These are phyloP conservation scores for Dioszegia hungarica DNA, from an alignment of 768 basidiomycete genomes.

Conservation along the genomic window DNA sequence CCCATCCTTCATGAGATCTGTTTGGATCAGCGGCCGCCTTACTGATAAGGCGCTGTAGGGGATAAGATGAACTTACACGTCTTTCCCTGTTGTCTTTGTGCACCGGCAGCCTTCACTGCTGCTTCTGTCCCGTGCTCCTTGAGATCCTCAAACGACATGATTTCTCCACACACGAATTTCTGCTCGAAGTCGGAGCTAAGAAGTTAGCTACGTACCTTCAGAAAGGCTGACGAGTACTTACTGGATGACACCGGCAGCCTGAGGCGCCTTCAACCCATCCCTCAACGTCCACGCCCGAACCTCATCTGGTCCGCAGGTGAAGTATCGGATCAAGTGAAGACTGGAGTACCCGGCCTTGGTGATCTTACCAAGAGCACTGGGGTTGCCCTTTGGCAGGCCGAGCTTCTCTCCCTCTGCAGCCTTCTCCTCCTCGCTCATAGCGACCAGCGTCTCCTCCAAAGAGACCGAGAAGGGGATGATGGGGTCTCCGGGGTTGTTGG, in stretches of 20 bases:
- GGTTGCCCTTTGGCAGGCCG: constrained; percentile 56
- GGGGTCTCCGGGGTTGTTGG: constrained; percentile 89
- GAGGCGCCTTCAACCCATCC: constrained; percentile 87
- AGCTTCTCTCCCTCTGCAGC: constrained; percentile 70
- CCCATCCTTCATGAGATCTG: constrained; percentile 25
- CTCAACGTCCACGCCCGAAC: constrained; percentile 98
- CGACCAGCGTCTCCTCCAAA: constrained; percentile 80
- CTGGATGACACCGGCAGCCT: constrained; percentile 98
- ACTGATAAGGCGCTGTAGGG: constrained; percentile 16
- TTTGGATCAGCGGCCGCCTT: background rate
- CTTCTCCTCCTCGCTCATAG: constrained; percentile 60
- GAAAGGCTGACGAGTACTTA: constrained; percentile 50
- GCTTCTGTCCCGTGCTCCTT: constrained; percentile 85
- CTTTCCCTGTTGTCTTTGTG: constrained; percentile 92
- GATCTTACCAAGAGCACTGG: constrained; percentile 79
- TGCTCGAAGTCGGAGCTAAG: constrained; percentile 89
- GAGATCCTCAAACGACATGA: constrained; percentile 86
- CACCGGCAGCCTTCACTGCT: constrained; percentile 87
- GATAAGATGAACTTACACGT: constrained; percentile 63
- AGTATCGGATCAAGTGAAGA: constrained; percentile 60
- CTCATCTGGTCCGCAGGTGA: constrained; percentile 90
- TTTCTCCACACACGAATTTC: constrained; percentile 96
- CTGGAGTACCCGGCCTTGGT: constrained; percentile 87
- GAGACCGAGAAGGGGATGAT: constrained; percentile 97
- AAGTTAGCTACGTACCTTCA: background rate